These are phyloP conservation scores for Mycena sp. DNA, from an alignment of 1,284 basidiomycete genomes.

Conservation along the genomic window DNA sequence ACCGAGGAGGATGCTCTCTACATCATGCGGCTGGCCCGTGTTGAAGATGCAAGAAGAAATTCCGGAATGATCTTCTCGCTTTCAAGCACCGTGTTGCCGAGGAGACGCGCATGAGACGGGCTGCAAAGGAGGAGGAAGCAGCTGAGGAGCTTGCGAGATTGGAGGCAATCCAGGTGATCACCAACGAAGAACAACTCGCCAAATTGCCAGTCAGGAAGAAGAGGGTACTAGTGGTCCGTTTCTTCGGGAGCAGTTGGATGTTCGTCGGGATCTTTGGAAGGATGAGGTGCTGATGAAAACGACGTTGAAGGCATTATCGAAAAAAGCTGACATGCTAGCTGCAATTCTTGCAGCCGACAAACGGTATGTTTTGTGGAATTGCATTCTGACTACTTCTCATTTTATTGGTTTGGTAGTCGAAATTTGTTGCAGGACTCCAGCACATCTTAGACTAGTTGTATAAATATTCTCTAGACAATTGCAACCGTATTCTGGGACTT, in stretches of 20 bases:
- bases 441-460: too few species aligned
- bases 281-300: background rate
- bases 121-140: background rate
- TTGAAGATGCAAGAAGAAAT: background rate
- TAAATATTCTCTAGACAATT: too few species aligned
- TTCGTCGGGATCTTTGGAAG: background rate
- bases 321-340: background rate
- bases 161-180: background rate
- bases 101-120: background rate
- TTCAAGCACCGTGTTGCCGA: background rate
- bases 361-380: too few species aligned
- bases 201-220: background rate
- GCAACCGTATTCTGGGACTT: too few species aligned
- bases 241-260: slow-evolving; percentile 1
- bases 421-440: too few species aligned
- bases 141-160: background rate
- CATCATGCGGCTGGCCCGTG: background rate
- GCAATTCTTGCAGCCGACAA: background rate
- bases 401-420: too few species aligned
- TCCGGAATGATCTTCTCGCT: background rate
- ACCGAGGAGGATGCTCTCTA: slow-evolving; percentile 5
- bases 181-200: background rate
- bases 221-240: background rate
- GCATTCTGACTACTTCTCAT: too few species aligned
- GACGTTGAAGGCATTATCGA: background rate